Evolutionary conservation across 1,284 basidiomycete species (phyloP).

Genomic region (Neolentinus lepideus): DNA sequence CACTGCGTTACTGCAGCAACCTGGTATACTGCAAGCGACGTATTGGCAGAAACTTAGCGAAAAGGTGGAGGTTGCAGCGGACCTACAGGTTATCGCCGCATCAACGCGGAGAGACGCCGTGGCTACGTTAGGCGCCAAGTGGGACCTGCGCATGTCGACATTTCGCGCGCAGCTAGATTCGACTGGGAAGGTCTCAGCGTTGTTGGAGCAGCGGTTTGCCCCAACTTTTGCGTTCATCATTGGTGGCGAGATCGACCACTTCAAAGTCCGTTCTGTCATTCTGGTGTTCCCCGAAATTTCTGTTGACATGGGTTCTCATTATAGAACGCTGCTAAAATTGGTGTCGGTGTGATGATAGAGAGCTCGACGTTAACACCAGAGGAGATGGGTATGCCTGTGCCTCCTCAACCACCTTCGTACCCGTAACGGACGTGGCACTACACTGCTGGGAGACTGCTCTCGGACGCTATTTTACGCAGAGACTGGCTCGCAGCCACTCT

Average conservation of each 20-base stretch:
- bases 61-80: slow-evolving; percentile 98
- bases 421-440: neutral
- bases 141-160: slow-evolving; percentile 90
- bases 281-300: neutral
- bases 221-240: slow-evolving; percentile 94
- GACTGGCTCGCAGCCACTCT: neutral
- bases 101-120: slow-evolving; percentile 84
- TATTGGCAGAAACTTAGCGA: slow-evolving; percentile 97
- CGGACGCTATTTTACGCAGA: neutral
- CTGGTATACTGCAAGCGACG: slow-evolving; percentile 84
- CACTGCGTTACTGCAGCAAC: slow-evolving; percentile 85
- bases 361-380: slow-evolving; percentile 69
- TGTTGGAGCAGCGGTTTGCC: slow-evolving; percentile 94
- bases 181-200: slow-evolving; percentile 88
- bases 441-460: slow-evolving; percentile 8
- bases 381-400: slow-evolving; percentile 68
- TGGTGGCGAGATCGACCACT: slow-evolving; percentile 96
- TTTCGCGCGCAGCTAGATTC: slow-evolving; percentile 92
- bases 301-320: neutral
- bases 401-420: slow-evolving; percentile 29
- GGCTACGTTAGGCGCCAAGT: slow-evolving; percentile 92
- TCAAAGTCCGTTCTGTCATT: slow-evolving; percentile 59
- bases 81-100: slow-evolving; percentile 79
- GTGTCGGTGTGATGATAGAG: slow-evolving; percentile 96
- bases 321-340: slow-evolving; percentile 91